phyloP scores from a whole-genome alignment of 1,284 basidiomycete genomes.

The Cutaneotrichosporon dermatis region DNA sequence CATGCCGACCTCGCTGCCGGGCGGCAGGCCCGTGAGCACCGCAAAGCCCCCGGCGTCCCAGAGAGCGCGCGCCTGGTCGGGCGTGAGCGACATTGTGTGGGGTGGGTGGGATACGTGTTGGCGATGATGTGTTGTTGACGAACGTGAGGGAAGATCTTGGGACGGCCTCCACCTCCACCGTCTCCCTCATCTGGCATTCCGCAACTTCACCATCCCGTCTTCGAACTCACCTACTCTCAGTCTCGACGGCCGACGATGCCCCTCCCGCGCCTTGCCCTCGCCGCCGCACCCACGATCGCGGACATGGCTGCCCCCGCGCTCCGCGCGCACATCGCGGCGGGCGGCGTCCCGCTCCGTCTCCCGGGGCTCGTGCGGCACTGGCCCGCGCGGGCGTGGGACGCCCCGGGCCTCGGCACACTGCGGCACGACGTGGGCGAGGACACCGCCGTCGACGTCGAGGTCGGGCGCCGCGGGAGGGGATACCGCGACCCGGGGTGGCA shows the following conservation, averaged over 20 bases:
- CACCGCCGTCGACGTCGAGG: constrained; percentile 37
- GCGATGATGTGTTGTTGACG: neutral
- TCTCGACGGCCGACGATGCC: too few species aligned
- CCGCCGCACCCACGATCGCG: neutral
- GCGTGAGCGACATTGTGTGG: constrained; percentile 23
- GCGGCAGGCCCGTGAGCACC: constrained; percentile 39
- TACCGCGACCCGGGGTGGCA: constrained; percentile 38
- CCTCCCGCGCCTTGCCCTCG: too few species aligned
- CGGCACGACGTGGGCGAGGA: constrained; percentile 25
- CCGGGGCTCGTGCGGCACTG: constrained; percentile 24
- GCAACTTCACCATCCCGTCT: too few species aligned
- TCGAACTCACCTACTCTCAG: too few species aligned
- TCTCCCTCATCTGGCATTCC: too few species aligned
- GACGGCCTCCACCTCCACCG: too few species aligned
- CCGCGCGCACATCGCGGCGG: constrained; percentile 21
- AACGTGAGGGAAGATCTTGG: too few species aligned
- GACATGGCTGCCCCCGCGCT: constrained; percentile 17
- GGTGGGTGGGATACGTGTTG: neutral
- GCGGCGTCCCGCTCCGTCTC: constrained; percentile 22
- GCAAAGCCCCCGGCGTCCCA: constrained; percentile 47
- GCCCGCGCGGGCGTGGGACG: constrained; percentile 33
- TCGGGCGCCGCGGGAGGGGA: constrained; percentile 34
- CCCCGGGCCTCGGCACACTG: neutral
- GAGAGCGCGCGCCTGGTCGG: constrained; percentile 41
- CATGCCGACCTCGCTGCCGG: constrained; percentile 43